Evolutionary conservation across 2,329 filamentous ascomycete genomes (phyloP).

Genomic region (Cytospora schulzeri): DNA sequence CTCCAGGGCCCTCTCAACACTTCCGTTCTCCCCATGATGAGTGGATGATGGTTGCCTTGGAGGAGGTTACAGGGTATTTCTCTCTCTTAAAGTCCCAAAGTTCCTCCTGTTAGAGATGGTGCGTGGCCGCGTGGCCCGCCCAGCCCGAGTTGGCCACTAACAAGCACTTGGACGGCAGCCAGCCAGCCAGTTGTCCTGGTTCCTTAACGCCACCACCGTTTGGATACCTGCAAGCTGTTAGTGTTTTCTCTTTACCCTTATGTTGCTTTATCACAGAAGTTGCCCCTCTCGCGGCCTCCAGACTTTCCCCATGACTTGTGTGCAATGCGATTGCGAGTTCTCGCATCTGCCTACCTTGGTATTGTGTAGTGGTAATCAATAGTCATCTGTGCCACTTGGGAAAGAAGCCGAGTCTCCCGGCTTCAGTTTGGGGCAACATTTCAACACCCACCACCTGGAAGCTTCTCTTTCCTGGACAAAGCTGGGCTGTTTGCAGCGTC

Average conservation of each 20-base stretch:
- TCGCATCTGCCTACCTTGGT: conserved; percentile 11
- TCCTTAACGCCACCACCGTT: background rate
- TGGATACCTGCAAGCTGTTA: conserved; percentile 2
- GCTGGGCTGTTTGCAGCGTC: background rate
- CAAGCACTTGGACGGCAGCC: background rate
- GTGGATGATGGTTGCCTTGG: background rate
- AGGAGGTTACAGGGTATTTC: background rate
- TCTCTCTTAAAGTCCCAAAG: background rate
- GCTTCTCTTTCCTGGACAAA: no score
- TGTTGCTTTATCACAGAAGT: conserved; percentile 11
- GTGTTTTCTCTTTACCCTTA: background rate
- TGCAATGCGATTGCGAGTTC: conserved; percentile 13
- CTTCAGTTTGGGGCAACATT: background rate
- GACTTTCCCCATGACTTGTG: background rate
- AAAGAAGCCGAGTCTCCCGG: background rate
- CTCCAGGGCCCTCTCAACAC: background rate
- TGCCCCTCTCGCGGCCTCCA: conserved; percentile 1
- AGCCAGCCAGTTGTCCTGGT: background rate
- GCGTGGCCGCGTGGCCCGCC: background rate
- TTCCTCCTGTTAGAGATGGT: background rate
- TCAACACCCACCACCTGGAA: no score
- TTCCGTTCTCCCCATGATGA: background rate
- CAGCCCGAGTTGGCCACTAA: background rate
- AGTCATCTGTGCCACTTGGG: background rate
- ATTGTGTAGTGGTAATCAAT: background rate